Conservation (phyloP, 345 rosid species). For the Crucihimalaya himalaica region DNA sequence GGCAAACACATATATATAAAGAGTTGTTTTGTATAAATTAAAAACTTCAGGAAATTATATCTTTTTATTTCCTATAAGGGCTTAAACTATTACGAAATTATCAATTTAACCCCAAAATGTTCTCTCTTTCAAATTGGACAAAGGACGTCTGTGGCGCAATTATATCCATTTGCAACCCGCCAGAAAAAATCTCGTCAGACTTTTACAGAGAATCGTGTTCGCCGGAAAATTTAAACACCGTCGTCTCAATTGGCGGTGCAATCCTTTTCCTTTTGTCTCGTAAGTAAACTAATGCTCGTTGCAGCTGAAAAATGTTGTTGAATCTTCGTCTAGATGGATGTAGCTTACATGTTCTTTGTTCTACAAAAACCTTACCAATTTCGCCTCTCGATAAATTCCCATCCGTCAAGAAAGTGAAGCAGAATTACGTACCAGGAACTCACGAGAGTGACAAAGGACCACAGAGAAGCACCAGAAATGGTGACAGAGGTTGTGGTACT, state of each 20-base stretch:
- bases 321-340: slow-evolving; percentile 56
- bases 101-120: background rate
- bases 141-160: slow-evolving; percentile 24
- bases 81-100: slow-evolving; percentile 40
- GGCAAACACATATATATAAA: background rate
- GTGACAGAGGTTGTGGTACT: slow-evolving; percentile 32
- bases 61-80: slow-evolving; percentile 54
- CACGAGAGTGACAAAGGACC: slow-evolving; percentile 33
- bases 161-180: slow-evolving; percentile 13
- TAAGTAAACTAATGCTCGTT: slow-evolving; percentile 22
- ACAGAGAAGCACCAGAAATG: slow-evolving; percentile 32
- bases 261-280: background rate
- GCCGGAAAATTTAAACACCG: background rate
- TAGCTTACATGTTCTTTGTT: slow-evolving; percentile 51
- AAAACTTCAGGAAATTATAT: background rate
- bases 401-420: slow-evolving; percentile 37
- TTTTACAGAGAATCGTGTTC: slow-evolving; percentile 1
- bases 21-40: background rate
- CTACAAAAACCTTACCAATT: slow-evolving; percentile 48
- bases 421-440: slow-evolving; percentile 39
- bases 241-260: background rate
- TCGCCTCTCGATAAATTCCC: slow-evolving; percentile 47
- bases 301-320: slow-evolving; percentile 49
- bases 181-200: background rate
- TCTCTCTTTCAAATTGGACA: background rate